These are phyloP conservation scores for Arthonia radiata DNA, from an alignment of 495 filamentous ascomycete species.

Conservation along the genomic window DNA sequence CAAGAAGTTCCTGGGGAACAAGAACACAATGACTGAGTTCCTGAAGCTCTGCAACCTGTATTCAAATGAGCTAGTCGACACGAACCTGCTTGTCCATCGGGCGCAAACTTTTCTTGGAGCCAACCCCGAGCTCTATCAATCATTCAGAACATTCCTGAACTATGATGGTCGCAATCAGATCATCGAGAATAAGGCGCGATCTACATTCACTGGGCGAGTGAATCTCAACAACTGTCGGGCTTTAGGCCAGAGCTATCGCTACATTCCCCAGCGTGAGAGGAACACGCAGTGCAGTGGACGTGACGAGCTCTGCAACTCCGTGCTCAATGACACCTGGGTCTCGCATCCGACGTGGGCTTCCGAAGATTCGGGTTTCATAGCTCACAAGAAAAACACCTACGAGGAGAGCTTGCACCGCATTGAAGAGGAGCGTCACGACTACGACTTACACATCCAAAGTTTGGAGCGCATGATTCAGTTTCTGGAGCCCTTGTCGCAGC, in stretches of 20 bases:
- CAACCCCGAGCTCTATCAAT: constrained; percentile 64
- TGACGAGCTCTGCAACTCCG: constrained; percentile 72
- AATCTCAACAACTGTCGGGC: constrained; percentile 83
- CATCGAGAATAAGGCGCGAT: constrained; percentile 53
- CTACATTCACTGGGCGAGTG: constrained; percentile 47
- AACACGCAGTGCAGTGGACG: constrained; percentile 75
- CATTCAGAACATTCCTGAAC: constrained; percentile 56
- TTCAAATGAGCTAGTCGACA: constrained; percentile 71
- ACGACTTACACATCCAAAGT: constrained; percentile 93
- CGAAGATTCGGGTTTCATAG: constrained; percentile 94
- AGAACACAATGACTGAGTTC: constrained; percentile 78
- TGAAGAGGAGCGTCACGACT: constrained; percentile 95
- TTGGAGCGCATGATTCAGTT: constrained; percentile 82
- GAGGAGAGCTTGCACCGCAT: constrained; percentile 88
- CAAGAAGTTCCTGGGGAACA: constrained; percentile 87
- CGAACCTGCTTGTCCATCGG: constrained; percentile 52
- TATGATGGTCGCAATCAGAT: constrained; percentile 43
- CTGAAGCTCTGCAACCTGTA: constrained; percentile 88
- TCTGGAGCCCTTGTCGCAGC: constrained; percentile 75
- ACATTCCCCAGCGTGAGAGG: constrained; percentile 71
- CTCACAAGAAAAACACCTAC: constrained; percentile 81
- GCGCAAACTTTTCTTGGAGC: constrained; percentile 67
- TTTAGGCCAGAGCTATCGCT: constrained; percentile 77
- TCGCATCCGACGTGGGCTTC: constrained; percentile 98
- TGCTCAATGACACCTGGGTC: constrained; percentile 95